phyloP scores from a whole-genome alignment of 768 basidiomycete species.

The Hygrophorus russula region DNA sequence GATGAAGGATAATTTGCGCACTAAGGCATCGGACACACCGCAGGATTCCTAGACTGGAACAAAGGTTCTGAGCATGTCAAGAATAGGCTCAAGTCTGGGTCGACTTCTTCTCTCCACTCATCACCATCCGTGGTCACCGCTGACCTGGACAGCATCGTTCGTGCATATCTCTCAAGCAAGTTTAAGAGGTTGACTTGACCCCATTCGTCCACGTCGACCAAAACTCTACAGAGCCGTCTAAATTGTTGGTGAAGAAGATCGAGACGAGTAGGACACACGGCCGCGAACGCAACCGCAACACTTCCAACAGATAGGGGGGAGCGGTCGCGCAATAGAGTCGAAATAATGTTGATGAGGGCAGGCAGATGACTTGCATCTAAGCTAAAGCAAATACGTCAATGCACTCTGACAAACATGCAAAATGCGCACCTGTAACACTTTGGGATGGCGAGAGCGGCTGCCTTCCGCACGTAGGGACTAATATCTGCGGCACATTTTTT shows the following conservation, averaged over 20 bases:
- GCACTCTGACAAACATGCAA: too few relatives aligned
- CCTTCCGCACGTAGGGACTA: constrained; percentile 92
- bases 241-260: constrained; percentile 88
- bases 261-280: constrained; percentile 76
- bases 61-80: constrained; percentile 63
- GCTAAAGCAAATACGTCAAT: constrained; percentile 37
- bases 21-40: constrained; percentile 37
- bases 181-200: constrained; percentile 77
- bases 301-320: constrained; percentile 85
- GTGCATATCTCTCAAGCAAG: constrained; percentile 70
- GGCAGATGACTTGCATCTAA: constrained; percentile 65
- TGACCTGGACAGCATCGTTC: constrained; percentile 73
- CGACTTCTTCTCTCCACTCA: constrained; percentile 42
- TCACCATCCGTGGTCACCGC: constrained; percentile 19
- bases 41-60: constrained; percentile 79
- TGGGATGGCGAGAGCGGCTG: constrained; percentile 81
- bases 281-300: constrained; percentile 75
- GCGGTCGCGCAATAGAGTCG: constrained; percentile 53
- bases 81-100: constrained; percentile 69
- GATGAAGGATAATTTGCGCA: not conserved
- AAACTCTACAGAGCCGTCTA: constrained; percentile 67
- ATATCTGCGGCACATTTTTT: constrained; percentile 87
- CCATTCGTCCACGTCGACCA: constrained; percentile 95
- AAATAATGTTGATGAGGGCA: constrained; percentile 58
- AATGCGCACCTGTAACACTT: constrained; percentile 59